Percentiles rank a stretch among this genome's conserved stretches.
Evolutionary conservation across 2,329 filamentous ascomycete genomes (phyloP).

Genomic region (Curvularia spicifera): DNA sequence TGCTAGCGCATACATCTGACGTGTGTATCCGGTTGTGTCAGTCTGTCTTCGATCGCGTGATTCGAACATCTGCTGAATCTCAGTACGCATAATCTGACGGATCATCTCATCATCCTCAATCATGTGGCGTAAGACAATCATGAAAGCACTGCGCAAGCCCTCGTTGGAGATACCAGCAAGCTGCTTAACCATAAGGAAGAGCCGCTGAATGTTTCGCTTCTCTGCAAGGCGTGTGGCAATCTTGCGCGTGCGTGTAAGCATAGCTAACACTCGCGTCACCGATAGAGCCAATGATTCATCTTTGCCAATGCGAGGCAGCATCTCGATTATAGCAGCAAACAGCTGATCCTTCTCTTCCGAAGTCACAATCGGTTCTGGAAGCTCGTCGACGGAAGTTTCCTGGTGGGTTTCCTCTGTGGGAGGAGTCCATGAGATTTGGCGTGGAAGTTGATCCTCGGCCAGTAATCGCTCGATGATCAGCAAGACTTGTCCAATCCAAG

Average conservation of each 20-base stretch:
- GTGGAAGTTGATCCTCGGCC: slow-evolving; percentile 85
- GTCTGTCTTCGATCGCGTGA: slow-evolving; percentile 55
- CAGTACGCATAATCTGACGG: slow-evolving; percentile 87
- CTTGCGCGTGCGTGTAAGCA: slow-evolving; percentile 79
- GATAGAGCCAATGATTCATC: slow-evolving; percentile 85
- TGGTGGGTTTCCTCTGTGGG: slow-evolving; percentile 56
- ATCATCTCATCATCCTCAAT: slow-evolving; percentile 92
- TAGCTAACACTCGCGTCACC: slow-evolving; percentile 80
- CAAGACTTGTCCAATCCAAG: slow-evolving; percentile 90
- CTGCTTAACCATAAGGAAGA: slow-evolving; percentile 96
- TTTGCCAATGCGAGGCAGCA: slow-evolving; percentile 86
- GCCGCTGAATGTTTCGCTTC: slow-evolving; percentile 83
- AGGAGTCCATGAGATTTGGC: slow-evolving; percentile 72
- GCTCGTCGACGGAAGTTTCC: slow-evolving; percentile 62
- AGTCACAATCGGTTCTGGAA: slow-evolving; percentile 68
- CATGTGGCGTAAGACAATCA: slow-evolving; percentile 88
- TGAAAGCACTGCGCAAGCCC: slow-evolving; percentile 75
- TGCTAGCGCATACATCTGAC: slow-evolving; percentile 77
- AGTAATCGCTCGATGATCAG: slow-evolving; percentile 89
- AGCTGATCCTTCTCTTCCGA: slow-evolving; percentile 71
- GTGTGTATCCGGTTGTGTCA: slow-evolving; percentile 76
- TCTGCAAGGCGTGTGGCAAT: slow-evolving; percentile 80
- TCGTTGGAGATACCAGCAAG: slow-evolving; percentile 79
- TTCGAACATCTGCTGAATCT: slow-evolving; percentile 82
- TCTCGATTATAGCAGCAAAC: slow-evolving; percentile 77